Percentiles rank a stretch among this genome's conserved stretches.
phyloP scores from a whole-genome alignment of 2,329 filamentous ascomycete species.

The Alternaria viburni region DNA sequence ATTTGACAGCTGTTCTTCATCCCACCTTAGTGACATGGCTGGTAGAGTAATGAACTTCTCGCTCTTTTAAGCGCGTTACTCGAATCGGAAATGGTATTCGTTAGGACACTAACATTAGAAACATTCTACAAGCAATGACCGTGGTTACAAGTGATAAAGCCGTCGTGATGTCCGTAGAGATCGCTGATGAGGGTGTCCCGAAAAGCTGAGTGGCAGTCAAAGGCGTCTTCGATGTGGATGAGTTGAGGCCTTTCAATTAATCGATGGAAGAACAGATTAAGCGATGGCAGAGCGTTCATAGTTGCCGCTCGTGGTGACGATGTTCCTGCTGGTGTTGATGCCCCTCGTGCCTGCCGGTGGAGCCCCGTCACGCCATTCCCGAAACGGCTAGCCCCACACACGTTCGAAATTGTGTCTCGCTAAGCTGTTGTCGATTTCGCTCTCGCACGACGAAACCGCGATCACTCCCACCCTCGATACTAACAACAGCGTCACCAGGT shows the following conservation, averaged over 20 bases:
- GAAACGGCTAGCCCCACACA: slow-evolving; percentile 14
- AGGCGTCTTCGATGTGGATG: background rate
- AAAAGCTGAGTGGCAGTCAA: background rate
- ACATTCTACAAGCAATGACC: background rate
- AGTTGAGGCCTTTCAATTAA: background rate
- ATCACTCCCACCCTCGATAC: slow-evolving; percentile 35
- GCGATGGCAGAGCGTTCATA: background rate
- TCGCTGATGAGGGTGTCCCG: background rate
- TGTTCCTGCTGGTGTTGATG: slow-evolving; percentile 1
- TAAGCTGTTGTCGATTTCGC: slow-evolving; percentile 7
- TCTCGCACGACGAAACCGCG: slow-evolving; percentile 22
- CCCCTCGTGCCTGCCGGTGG: background rate
- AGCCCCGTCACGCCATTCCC: slow-evolving; percentile 3
- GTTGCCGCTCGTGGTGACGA: background rate
- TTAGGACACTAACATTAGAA: background rate
- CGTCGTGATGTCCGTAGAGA: background rate
- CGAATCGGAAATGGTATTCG: background rate
- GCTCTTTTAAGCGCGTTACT: background rate
- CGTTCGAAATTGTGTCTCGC: slow-evolving; percentile 15
- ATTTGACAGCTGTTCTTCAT: background rate
- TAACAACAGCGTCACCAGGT: slow-evolving; percentile 49
- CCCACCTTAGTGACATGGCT: background rate
- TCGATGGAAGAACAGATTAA: background rate
- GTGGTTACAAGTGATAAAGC: background rate
- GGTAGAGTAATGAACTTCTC: background rate